Percentiles rank a stretch among this genome's conserved stretches.
Conservation (phyloP, 192 early-diverging fungal species). For the Backusella luteola region DNA sequence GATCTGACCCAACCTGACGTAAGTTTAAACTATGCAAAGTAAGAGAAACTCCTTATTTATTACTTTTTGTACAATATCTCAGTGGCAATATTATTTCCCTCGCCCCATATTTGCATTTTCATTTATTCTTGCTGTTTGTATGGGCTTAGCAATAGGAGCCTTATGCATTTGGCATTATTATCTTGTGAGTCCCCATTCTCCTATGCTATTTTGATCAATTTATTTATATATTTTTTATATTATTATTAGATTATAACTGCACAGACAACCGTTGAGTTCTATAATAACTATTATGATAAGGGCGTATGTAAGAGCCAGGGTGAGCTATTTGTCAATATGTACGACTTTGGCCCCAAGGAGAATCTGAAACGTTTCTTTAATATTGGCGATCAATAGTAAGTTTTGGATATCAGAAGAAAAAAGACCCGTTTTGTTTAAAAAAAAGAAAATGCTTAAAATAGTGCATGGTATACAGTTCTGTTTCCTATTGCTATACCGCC, state of each 20-base stretch:
- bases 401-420: neutral
- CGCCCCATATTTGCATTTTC: slow-evolving; percentile 47
- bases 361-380: slow-evolving; percentile 53
- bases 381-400: slow-evolving; percentile 48
- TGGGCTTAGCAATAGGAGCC: slow-evolving; percentile 48
- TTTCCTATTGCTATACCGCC: slow-evolving; percentile 49
- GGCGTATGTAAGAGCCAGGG: slow-evolving; percentile 44
- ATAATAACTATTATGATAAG: slow-evolving; percentile 55
- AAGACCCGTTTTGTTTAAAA: neutral
- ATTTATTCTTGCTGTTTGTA: slow-evolving; percentile 49
- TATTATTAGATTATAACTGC: slow-evolving; percentile 43
- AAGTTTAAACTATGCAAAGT: slow-evolving; percentile 8
- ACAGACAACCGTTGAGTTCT: slow-evolving; percentile 60
- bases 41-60: neutral
- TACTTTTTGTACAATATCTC: neutral
- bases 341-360: slow-evolving; percentile 43
- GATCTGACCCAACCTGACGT: slow-evolving; percentile 41
- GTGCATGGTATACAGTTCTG: slow-evolving; percentile 52
- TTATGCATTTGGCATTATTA: slow-evolving; percentile 59
- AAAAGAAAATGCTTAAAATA: slow-evolving; percentile 11
- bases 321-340: slow-evolving; percentile 44
- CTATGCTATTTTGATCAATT: neutral
- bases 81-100: slow-evolving; percentile 54
- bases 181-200: slow-evolving; percentile 36
- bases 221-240: neutral